A percentile compares a stretch with the other conserved stretches of the same genome.
Evolutionary conservation across 257 asterid genomes (phyloP).

Genomic region (Solanum commersonii): DNA sequence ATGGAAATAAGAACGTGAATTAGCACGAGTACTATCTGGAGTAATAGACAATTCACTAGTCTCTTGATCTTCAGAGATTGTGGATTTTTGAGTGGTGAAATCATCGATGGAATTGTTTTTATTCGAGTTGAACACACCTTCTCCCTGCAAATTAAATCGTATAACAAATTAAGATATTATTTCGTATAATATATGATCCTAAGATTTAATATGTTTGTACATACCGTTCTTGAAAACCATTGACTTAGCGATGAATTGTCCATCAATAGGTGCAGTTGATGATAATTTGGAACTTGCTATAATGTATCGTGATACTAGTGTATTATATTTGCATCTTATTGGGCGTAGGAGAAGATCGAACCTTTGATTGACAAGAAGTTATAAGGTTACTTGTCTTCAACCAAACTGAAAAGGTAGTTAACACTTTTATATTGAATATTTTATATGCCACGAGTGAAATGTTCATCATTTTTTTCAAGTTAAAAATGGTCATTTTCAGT

Average conservation of each 20-base stretch:
- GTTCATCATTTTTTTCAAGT: neutral
- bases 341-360: neutral
- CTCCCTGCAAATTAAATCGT: neutral
- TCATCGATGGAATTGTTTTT: neutral
- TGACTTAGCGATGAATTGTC: neutral
- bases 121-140: neutral
- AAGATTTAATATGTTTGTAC: neutral
- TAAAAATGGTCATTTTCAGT: neutral
- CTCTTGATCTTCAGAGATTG: neutral
- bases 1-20: neutral
- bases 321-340: neutral
- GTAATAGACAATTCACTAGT: neutral
- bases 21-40: neutral
- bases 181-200: neutral
- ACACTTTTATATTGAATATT: neutral
- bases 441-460: neutral
- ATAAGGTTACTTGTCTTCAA: neutral
- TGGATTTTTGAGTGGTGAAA: neutral
- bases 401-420: neutral
- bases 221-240: neutral
- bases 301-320: neutral
- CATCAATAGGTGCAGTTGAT: neutral
- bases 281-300: neutral
- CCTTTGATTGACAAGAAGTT: neutral
- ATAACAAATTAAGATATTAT: neutral